These are phyloP conservation scores for Diaporthe citrichinensis DNA, from an alignment of 2,329 filamentous ascomycete genomes.

Conservation along the genomic window DNA sequence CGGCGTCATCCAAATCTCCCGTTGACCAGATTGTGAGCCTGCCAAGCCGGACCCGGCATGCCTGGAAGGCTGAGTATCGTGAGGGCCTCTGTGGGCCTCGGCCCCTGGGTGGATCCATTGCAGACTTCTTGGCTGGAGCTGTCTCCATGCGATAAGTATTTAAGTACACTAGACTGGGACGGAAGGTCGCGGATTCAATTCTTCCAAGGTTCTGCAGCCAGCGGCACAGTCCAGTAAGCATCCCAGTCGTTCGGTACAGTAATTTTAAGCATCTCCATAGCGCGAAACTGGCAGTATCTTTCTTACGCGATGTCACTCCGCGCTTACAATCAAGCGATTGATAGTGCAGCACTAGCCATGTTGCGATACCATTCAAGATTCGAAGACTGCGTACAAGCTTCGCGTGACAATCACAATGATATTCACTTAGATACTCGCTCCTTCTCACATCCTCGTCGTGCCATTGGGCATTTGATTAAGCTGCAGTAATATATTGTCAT, in stretches of 20 bases:
- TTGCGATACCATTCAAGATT: not conserved
- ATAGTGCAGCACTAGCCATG: not conserved
- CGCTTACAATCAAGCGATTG: not conserved
- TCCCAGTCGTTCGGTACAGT: not conserved
- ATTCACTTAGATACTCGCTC: too few relatives aligned
- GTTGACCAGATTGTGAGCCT: constrained; percentile 1
- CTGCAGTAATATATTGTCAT: not conserved
- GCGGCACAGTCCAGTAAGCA: not conserved
- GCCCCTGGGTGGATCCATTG: constrained; percentile 13
- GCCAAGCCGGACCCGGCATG: constrained; percentile 25
- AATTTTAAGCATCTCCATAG: not conserved
- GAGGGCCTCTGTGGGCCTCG: constrained; percentile 8
- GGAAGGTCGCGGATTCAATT: not conserved
- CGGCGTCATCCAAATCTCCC: constrained; percentile 26
- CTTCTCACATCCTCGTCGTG: too few relatives aligned
- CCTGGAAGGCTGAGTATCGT: constrained; percentile 27
- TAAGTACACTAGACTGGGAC: not conserved
- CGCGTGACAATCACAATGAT: not conserved
- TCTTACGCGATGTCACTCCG: not conserved
- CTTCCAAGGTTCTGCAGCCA: not conserved
- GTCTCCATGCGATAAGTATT: not conserved
- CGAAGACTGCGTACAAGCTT: not conserved
- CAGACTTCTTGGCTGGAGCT: not conserved
- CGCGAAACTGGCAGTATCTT: not conserved
- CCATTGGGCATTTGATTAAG: not conserved